Conservation (phyloP, 257 asterid species). For the Jacaranda copaia region DNA sequence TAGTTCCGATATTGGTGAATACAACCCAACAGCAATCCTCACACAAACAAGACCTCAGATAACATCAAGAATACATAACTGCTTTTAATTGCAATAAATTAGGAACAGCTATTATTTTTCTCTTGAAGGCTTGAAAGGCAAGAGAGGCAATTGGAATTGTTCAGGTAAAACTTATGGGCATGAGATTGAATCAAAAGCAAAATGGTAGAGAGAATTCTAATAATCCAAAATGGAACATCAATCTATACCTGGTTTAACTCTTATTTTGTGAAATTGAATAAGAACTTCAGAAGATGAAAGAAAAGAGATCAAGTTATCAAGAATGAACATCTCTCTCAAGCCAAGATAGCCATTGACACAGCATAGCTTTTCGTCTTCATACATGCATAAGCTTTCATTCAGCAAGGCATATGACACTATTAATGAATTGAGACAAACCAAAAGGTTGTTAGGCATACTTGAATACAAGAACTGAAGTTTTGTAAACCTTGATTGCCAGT, state of each 20-base stretch:
- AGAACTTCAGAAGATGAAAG: constrained; percentile 14
- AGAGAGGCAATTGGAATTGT: constrained; percentile 2
- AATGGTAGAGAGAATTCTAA: neutral
- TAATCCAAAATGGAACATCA: neutral
- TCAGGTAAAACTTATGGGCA: neutral
- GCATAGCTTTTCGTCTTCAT: neutral
- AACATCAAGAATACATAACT: neutral
- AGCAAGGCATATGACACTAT: constrained; percentile 11
- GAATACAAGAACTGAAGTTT: constrained; percentile 92
- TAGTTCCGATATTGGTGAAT: constrained; percentile 2
- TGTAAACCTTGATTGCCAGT: constrained; percentile 90
- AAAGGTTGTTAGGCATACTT: constrained; percentile 60
- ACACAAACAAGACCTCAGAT: constrained; percentile 16
- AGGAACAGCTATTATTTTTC: neutral
- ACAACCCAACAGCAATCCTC: neutral
- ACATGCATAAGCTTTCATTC: neutral
- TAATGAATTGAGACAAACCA: constrained; percentile 23
- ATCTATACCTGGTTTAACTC: neutral
- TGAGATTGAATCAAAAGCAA: constrained; percentile 3
- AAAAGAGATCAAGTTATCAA: neutral
- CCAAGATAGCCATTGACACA: neutral
- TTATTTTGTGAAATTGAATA: neutral
- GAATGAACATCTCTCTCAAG: constrained; percentile 16
- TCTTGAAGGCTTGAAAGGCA: constrained; percentile 24
- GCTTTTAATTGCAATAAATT: neutral